A percentile compares a stretch with the other conserved stretches of the same genome.
These are phyloP conservation scores for Porphyrellus cyaneotinctus DNA, from an alignment of 768 basidiomycete species.

Conservation along the genomic window DNA sequence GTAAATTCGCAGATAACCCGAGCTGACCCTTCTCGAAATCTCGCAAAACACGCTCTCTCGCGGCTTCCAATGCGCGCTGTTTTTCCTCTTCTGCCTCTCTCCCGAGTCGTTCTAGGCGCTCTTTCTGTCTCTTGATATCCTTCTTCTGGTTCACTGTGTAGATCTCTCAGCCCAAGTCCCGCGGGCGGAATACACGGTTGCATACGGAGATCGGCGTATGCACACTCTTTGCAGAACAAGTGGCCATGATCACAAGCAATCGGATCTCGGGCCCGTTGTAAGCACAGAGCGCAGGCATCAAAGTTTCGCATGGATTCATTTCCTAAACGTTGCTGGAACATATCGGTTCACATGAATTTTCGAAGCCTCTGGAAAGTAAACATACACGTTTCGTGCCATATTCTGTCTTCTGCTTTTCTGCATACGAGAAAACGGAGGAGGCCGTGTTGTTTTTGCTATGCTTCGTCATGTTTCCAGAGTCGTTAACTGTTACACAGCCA, in stretches of 20 bases:
- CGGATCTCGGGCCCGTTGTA: constrained; percentile 79
- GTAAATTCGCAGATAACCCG: constrained; percentile 49
- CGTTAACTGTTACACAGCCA: too few species aligned
- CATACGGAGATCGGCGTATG: constrained; percentile 78
- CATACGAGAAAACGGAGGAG: constrained; percentile 85
- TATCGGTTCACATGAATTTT: constrained; percentile 5
- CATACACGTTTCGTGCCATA: constrained; percentile 79
- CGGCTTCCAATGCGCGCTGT: constrained; percentile 60
- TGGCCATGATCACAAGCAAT: constrained; percentile 83
- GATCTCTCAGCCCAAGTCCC: constrained; percentile 11
- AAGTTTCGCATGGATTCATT: constrained; percentile 92
- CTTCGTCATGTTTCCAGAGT: constrained; percentile 59
- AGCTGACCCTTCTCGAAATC: constrained; percentile 91
- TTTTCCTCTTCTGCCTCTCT: constrained; percentile 80
- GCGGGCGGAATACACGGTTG: constrained; percentile 1
- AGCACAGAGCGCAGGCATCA: constrained; percentile 86
- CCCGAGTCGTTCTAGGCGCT: constrained; percentile 66
- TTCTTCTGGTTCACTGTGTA: constrained; percentile 79
- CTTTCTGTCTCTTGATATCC: constrained; percentile 89
- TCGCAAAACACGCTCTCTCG: constrained; percentile 80
- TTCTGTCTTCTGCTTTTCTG: constrained; percentile 74
- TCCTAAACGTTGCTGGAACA: constrained; percentile 43
- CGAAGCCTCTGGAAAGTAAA: background rate
- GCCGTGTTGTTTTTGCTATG: constrained; percentile 90
- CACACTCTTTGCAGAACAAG: constrained; percentile 94